Conservation (phyloP, 495 filamentous ascomycete species). For the Aspergillus haitiensis region DNA sequence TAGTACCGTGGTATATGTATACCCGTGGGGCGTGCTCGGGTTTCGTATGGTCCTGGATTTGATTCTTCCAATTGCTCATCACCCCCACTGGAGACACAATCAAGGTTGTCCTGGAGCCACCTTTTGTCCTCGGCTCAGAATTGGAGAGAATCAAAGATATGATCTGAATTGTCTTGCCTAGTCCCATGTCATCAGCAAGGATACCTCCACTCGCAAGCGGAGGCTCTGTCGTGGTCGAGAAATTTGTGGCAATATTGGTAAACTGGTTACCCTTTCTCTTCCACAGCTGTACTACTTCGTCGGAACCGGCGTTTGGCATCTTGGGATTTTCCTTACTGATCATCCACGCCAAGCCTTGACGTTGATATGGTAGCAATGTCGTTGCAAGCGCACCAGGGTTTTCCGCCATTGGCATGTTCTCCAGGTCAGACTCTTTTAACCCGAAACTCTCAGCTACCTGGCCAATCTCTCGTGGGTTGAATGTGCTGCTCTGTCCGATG, state of each 20-base stretch:
- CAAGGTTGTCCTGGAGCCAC: constrained; percentile 60
- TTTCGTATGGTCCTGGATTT: constrained; percentile 73
- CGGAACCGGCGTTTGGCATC: constrained; percentile 60
- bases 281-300: constrained; percentile 79
- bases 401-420: constrained; percentile 69
- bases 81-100: constrained; percentile 84
- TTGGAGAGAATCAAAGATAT: constrained; percentile 78
- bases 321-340: constrained; percentile 69
- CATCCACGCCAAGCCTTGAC: constrained; percentile 83
- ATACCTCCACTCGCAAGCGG: constrained; percentile 77
- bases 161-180: constrained; percentile 89
- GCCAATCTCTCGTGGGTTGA: constrained; percentile 68
- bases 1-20: constrained; percentile 71
- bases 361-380: constrained; percentile 76
- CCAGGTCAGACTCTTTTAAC: constrained; percentile 64
- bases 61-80: constrained; percentile 90
- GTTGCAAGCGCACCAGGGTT: constrained; percentile 65
- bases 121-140: constrained; percentile 36
- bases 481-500: constrained; percentile 63
- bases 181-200: constrained; percentile 90
- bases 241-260: constrained; percentile 77
- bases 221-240: constrained; percentile 56
- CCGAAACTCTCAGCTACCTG: constrained; percentile 70
- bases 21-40: constrained; percentile 60
- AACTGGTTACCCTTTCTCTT: constrained; percentile 57